These are phyloP conservation scores for Hyparrhenia diplandra DNA, from an alignment of 176 grass and related monocot species.

Conservation along the genomic window DNA sequence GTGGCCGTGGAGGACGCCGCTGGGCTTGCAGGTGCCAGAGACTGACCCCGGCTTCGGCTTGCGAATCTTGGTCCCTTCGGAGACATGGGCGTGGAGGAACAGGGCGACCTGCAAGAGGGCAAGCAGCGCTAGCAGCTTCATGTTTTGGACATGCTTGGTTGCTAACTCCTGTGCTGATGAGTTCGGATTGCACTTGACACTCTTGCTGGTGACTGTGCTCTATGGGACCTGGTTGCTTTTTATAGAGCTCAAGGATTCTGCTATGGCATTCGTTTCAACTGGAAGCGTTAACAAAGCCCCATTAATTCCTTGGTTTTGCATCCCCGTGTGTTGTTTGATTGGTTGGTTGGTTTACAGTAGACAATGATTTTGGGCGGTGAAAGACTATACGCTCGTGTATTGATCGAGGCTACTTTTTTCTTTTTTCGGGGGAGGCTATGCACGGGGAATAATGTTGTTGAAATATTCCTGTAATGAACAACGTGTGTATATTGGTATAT, in stretches of 20 bases:
- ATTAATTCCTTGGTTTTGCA: background rate
- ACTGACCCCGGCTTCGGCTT: background rate
- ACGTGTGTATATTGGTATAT: too few species aligned
- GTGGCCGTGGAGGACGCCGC: slow-evolving; percentile 47
- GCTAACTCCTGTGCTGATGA: background rate
- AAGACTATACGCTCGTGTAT: too few species aligned
- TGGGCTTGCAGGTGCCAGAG: slow-evolving; percentile 26
- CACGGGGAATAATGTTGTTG: too few species aligned
- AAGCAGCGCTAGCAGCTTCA: slow-evolving; percentile 15
- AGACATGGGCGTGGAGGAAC: slow-evolving; percentile 20
- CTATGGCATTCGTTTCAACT: slow-evolving; percentile 4
- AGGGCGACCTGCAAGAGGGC: slow-evolving; percentile 29
- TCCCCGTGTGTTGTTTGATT: background rate
- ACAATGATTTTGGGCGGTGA: too few species aligned
- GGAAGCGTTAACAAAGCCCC: background rate
- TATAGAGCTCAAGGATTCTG: slow-evolving; percentile 12
- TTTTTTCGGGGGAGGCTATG: too few species aligned
- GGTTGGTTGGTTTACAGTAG: background rate
- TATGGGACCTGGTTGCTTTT: background rate
- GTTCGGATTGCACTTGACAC: background rate
- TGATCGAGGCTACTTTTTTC: too few species aligned
- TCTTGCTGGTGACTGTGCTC: background rate
- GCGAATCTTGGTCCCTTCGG: background rate
- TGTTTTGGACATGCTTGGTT: slow-evolving; percentile 3
- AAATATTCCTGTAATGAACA: too few species aligned